Evolutionary conservation across 345 rosid genomes (phyloP), one percentile per base, ranked within the genome.

Genomic region (Citrus unshiu): DNA sequence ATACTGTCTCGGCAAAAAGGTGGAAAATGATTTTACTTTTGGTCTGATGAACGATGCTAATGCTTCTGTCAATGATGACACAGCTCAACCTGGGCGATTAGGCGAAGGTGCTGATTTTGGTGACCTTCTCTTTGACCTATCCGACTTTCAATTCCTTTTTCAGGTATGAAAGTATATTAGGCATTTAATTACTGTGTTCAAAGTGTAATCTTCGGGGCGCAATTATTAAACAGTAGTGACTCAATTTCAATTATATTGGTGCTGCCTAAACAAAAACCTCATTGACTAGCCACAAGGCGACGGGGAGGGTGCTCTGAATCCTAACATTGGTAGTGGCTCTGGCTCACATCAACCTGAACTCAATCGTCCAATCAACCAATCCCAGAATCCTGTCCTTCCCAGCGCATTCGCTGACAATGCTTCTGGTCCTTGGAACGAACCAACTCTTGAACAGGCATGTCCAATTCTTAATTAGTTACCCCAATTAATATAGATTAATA

Each of bases 361-460:
- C 5, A 70, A 58, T 62, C 19, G 79, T 59, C 9, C 21, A 12
- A 7, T n/a, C 21, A 75, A 46, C 39, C 71, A 54, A 13, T 73
- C 75, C 62, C 14, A 77, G 57, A 61, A 77, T 74, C 37, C 25
- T 5, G 81, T 76, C 43, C 18, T 63, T 56, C 35, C 49, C 6
- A 68, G 30, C 51, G 56, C 80, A 49, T 66, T 21, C 27, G 16
- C 40, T 34, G 78, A 74, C 6, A 34, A 25, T 35, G 27, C 57
- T 12, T 64, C 70, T 29, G 12, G 62, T n/a, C 68, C 73, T 39
- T 21, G 68, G 76, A 39, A n/a, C 43, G 70, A 68, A 35, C 84
- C 60, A 61, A 21, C 78, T 34, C 71, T 77, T 72, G 35, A 32
- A 30, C 79, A 80, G 88, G 88, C 68, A 80, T 77, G 63, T 62